Base-by-base conservation (phyloP, 148 eudicot species). In the Linanthus parryae region DNA sequence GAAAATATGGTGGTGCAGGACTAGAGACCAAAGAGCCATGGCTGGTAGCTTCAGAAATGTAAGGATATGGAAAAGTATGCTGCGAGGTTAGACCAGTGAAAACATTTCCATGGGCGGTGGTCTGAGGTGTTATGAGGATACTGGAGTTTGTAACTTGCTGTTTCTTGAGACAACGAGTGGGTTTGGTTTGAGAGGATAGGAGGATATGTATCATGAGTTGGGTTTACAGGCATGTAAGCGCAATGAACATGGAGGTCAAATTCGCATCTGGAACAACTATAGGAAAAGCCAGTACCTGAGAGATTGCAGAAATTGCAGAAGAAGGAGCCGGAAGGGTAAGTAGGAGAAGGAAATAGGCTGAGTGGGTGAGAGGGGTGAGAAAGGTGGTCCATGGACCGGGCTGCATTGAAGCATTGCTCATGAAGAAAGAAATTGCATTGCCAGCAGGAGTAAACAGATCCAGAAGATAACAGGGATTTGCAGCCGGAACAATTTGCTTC, bases 241-340 rank as follows among this genome's bases (percentile, higher is more conserved):
- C 72, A 67, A 5, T 67, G 66, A 46, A 67, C 50, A 35, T 48
- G 62, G 48, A 67, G 61, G 38, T 67, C 61, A 20, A 60, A 67
- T 16, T 67, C 66, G 14, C 66, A 61, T 4, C 13, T 18, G n/a
- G 72, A 31, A 23, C 72, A 67, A n/a, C 52, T 18, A 36, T 16
- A 55, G 44, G 72, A 67, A 18, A 67, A 61, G 13, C 66, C 72
- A 8, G 66, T 34, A 21, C 72, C 72, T 6, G 22, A 2, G 20
- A 7, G 35, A 19, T 33, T 21, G 47, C 72, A 61, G 1, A 40
- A 38, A 48, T 54, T 40, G 46, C 66, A 67, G 42, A 25, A 22
- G 53, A 67, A 67, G 44, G 51, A 33, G 2, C 45, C 59, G 0
- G 57, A 60, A 27, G 61, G 61, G 52, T 61, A 55, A 9, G 61